These are phyloP conservation scores for Chalciporus chontae DNA, from an alignment of 768 basidiomycete species.

Conservation along the genomic window DNA sequence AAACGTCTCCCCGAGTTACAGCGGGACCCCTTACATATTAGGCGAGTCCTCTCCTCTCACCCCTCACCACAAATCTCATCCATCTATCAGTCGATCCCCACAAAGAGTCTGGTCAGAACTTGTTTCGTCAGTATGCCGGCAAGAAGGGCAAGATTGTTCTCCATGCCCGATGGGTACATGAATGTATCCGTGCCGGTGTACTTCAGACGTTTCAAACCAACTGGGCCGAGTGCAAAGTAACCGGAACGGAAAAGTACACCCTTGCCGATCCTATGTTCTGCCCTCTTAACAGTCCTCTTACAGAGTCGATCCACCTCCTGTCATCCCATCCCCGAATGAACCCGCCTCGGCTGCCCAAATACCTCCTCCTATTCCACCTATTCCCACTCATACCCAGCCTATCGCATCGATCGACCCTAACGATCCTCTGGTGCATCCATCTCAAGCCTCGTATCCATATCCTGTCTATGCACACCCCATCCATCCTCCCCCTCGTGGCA, in stretches of 20 bases:
- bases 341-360: conserved; percentile 24
- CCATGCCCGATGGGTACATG: conserved; percentile 68
- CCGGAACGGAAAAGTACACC: conserved; percentile 67
- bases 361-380: conserved; percentile 22
- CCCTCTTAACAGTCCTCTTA: neutral
- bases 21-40: conserved; percentile 74
- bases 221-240: conserved; percentile 81
- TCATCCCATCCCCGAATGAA: conserved; percentile 21
- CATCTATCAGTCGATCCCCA: conserved; percentile 63
- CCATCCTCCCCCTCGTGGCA: conserved; percentile 34
- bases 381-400: conserved; percentile 26
- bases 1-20: conserved; percentile 68
- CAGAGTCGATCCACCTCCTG: conserved; percentile 25
- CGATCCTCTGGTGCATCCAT: conserved; percentile 29
- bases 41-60: conserved; percentile 43
- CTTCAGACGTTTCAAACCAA: conserved; percentile 73
- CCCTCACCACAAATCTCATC: conserved; percentile 1
- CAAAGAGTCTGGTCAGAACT: conserved; percentile 74
- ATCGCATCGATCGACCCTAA: conserved; percentile 27
- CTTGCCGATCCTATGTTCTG: neutral
- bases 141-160: conserved; percentile 82
- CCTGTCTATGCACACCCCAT: conserved; percentile 41
- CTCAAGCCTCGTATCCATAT: conserved; percentile 28
- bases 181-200: conserved; percentile 65
- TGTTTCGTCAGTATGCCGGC: conserved; percentile 73